These are phyloP conservation scores for Tillandsia leiboldiana DNA, from an alignment of 176 grass and related monocot genomes.

Conservation along the genomic window DNA sequence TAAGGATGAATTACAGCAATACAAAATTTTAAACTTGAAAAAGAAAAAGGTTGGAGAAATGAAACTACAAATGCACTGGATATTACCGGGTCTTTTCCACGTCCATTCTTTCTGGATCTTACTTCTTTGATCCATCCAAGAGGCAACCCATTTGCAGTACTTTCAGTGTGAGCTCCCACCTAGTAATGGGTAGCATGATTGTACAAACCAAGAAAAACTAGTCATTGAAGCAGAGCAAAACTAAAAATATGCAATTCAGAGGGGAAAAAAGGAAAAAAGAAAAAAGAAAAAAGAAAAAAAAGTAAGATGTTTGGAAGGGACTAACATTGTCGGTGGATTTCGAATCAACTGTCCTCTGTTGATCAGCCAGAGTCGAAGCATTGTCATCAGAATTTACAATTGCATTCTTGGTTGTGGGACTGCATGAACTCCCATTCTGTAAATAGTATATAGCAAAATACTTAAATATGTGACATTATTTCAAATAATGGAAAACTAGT, in stretches of 20 bases:
- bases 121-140: conserved; percentile 3
- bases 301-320: neutral
- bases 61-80: neutral
- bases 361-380: neutral
- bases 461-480: neutral
- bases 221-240: neutral
- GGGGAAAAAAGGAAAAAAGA: neutral
- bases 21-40: neutral
- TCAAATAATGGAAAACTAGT: neutral
- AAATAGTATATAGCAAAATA: too few relatives aligned
- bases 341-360: neutral
- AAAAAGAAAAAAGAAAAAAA: neutral
- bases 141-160: neutral
- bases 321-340: neutral
- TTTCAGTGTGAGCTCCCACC: neutral
- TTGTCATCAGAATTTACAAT: neutral
- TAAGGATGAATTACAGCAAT: conserved; percentile 9
- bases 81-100: neutral
- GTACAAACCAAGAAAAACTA: neutral
- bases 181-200: neutral
- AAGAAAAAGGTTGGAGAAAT: neutral
- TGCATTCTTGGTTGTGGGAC: neutral
- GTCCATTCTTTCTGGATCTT: neutral
- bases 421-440: neutral
- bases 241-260: neutral